Evolutionary conservation across 2,329 filamentous ascomycete species (phyloP).

Genomic region (Metarhizium sp.): DNA sequence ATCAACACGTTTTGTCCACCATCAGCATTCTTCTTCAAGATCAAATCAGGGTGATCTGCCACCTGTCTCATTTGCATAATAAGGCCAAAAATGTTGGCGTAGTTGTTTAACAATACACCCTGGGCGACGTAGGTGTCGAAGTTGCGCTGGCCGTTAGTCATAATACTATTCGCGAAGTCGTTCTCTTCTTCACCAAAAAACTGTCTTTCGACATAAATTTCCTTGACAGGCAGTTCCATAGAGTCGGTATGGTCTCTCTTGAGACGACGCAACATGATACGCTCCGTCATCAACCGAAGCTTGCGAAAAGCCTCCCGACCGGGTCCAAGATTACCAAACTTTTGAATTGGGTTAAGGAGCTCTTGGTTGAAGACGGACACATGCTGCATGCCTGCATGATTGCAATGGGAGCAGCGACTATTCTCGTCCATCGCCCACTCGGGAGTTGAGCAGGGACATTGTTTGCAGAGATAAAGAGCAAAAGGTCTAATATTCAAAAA

Average conservation of each 20-base stretch:
- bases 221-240: slow-evolving; percentile 94
- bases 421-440: slow-evolving; percentile 75
- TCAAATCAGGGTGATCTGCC: slow-evolving; percentile 89
- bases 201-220: slow-evolving; percentile 83
- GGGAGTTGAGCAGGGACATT: slow-evolving; percentile 68
- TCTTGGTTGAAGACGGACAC: slow-evolving; percentile 80
- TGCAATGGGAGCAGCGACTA: slow-evolving; percentile 60
- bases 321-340: slow-evolving; percentile 47
- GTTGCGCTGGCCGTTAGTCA: slow-evolving; percentile 78
- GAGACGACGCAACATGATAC: slow-evolving; percentile 90
- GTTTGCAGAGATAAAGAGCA: slow-evolving; percentile 87
- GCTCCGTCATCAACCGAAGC: slow-evolving; percentile 78
- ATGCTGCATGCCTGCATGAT: slow-evolving; percentile 32
- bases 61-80: slow-evolving; percentile 99
- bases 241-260: slow-evolving; percentile 90
- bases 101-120: slow-evolving; percentile 92
- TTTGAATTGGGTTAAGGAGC: slow-evolving; percentile 73
- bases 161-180: slow-evolving; percentile 91
- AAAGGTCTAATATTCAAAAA: slow-evolving; percentile 87
- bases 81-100: slow-evolving; percentile 96
- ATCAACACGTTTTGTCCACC: slow-evolving; percentile 85
- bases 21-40: slow-evolving; percentile 78
- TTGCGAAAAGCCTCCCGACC: slow-evolving; percentile 69
- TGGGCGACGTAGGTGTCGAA: slow-evolving; percentile 95
- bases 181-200: slow-evolving; percentile 96